Evolutionary conservation across 768 basidiomycete genomes (phyloP).

Genomic region (Hygrophoropsis aurantiaca): DNA sequence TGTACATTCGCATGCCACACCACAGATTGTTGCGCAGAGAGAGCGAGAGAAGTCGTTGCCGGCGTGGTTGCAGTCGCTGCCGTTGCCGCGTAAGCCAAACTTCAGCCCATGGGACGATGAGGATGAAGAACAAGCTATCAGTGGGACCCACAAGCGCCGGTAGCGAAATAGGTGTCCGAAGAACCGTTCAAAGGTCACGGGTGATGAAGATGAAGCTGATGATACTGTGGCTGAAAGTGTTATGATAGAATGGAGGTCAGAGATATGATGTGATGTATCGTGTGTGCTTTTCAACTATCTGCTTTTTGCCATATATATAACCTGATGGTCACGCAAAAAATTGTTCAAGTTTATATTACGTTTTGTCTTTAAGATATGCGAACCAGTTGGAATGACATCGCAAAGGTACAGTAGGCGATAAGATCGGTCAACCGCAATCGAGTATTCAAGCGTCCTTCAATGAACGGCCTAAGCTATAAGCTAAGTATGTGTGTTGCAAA

Average conservation of each 20-base stretch:
- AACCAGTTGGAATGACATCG: too few species aligned
- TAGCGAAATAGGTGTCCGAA: slow-evolving; percentile 10
- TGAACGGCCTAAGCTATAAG: too few species aligned
- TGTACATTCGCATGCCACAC: slow-evolving; percentile 45
- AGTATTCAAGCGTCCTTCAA: too few species aligned
- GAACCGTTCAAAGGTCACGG: neutral
- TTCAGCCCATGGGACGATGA: slow-evolving; percentile 87
- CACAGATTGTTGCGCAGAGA: slow-evolving; percentile 16
- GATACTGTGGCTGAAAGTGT: slow-evolving; percentile 4
- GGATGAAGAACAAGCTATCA: slow-evolving; percentile 30
- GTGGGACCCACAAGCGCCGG: slow-evolving; percentile 18
- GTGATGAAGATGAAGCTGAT: slow-evolving; percentile 2
- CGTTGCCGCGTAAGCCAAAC: slow-evolving; percentile 64
- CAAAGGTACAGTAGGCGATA: too few species aligned
- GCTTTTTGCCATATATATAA: slow-evolving; percentile 30
- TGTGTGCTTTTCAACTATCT: slow-evolving; percentile 17
- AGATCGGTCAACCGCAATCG: too few species aligned
- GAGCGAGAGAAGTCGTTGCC: slow-evolving; percentile 42
- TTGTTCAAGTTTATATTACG: slow-evolving; percentile 25
- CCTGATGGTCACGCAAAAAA: slow-evolving; percentile 21
- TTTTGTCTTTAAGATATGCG: too few species aligned
- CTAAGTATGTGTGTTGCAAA: too few species aligned
- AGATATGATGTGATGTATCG: slow-evolving; percentile 19
- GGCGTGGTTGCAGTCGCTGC: slow-evolving; percentile 69
- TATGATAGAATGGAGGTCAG: slow-evolving; percentile 13